A percentile compares a stretch with the other conserved stretches of the same genome.
Evolutionary conservation across 2,329 filamentous ascomycete genomes (phyloP).

Genomic region (Fusarium irregulare): DNA sequence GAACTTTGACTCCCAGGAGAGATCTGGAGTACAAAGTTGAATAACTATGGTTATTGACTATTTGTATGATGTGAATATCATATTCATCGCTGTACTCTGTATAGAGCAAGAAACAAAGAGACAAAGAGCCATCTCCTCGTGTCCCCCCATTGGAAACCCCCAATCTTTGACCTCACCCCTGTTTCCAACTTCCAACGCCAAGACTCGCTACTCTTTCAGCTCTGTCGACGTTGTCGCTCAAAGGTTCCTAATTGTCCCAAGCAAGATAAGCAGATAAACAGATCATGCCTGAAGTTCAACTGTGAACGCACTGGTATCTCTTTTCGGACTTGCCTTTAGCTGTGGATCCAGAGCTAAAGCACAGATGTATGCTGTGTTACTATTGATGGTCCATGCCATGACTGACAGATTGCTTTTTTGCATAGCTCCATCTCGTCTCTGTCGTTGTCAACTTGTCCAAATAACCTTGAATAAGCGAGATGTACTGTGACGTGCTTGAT

Average conservation of each 20-base stretch:
- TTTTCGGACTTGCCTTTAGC: neutral
- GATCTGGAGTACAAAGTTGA: neutral
- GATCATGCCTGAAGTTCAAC: neutral
- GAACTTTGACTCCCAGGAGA: too few relatives aligned
- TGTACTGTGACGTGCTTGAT: neutral
- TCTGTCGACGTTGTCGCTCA: slow-evolving; percentile 5
- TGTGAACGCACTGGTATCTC: neutral
- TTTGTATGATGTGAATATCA: neutral
- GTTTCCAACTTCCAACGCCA: slow-evolving; percentile 2
- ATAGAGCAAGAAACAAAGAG: neutral
- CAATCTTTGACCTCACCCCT: slow-evolving; percentile 8
- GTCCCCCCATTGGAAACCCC: too few relatives aligned
- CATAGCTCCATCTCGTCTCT: neutral
- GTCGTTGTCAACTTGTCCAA: neutral
- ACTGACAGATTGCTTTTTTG: neutral
- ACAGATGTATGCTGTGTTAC: neutral
- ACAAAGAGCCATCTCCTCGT: too few relatives aligned
- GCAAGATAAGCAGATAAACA: neutral
- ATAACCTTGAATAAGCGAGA: neutral
- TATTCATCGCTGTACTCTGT: neutral
- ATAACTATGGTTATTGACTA: neutral
- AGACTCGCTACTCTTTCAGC: slow-evolving; percentile 13
- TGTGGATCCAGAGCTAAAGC: neutral
- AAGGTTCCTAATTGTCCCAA: slow-evolving; percentile 6
- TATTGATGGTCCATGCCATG: neutral